Conservation (phyloP, 2,329 filamentous ascomycete species). For the Aspergillus tanneri region DNA sequence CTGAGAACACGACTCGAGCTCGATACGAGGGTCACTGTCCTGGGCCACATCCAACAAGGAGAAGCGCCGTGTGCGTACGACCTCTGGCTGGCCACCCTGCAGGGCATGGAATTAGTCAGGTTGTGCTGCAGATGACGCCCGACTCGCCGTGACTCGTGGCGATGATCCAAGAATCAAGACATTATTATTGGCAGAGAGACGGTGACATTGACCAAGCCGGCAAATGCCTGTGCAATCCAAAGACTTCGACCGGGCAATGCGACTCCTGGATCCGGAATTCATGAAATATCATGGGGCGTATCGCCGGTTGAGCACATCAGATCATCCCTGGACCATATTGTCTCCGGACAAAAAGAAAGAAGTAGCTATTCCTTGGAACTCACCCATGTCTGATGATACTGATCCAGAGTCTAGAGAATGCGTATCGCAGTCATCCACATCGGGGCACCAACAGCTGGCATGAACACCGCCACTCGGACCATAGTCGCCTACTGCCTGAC, state of each 20-base stretch:
- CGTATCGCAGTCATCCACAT: slow-evolving; percentile 94
- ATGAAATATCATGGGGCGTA: slow-evolving; percentile 88
- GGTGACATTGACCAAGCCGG: slow-evolving; percentile 78
- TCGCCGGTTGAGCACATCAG: slow-evolving; percentile 80
- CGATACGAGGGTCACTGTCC: slow-evolving; percentile 89
- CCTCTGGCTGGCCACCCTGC: slow-evolving; percentile 84
- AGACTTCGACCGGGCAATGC: slow-evolving; percentile 85
- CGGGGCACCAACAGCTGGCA: slow-evolving; percentile 90
- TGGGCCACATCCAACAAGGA: slow-evolving; percentile 95
- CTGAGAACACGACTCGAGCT: slow-evolving; percentile 74
- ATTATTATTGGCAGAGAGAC: slow-evolving; percentile 86
- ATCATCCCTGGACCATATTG: slow-evolving; percentile 66
- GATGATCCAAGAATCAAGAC: slow-evolving; percentile 90
- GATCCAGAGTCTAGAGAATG: slow-evolving; percentile 63
- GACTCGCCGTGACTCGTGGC: slow-evolving; percentile 91
- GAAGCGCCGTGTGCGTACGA: slow-evolving; percentile 90
- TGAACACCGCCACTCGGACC: slow-evolving; percentile 93
- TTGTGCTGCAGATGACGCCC: slow-evolving; percentile 82
- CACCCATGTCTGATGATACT: not conserved
- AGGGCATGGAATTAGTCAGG: slow-evolving; percentile 90
- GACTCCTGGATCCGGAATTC: slow-evolving; percentile 86
- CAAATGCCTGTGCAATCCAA: slow-evolving; percentile 79
- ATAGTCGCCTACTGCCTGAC: slow-evolving; percentile 89
- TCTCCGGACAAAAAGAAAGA: slow-evolving; percentile 70
- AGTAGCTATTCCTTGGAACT: slow-evolving; percentile 49